Conservation (phyloP, 106 monocot genomes). For the Acanthochlamys bracteata region DNA sequence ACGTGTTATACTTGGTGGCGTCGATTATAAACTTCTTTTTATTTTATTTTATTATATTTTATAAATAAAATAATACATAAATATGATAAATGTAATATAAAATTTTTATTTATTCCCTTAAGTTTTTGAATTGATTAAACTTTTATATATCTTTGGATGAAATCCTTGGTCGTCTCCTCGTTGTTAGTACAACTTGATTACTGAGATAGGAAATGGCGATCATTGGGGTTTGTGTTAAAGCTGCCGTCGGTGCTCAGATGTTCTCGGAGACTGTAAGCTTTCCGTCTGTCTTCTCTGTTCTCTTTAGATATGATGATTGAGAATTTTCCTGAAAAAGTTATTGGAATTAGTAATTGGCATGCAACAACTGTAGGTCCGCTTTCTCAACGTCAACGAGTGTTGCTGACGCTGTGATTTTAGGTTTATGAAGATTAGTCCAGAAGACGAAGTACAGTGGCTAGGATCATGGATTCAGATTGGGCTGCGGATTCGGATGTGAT, state of each 20-base stretch:
- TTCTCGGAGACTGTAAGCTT: conserved; percentile 25
- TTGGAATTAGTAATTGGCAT: not conserved
- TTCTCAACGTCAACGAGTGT: conserved; percentile 40
- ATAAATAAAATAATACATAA: too few species aligned
- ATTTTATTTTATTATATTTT: too few species aligned
- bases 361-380: not conserved
- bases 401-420: conserved; percentile 31
- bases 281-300: not conserved
- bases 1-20: too few species aligned
- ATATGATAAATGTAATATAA: too few species aligned
- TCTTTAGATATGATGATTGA: not conserved
- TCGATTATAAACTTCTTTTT: too few species aligned
- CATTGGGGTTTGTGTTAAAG: conserved; percentile 30
- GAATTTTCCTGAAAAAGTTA: not conserved
- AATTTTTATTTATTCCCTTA: too few species aligned
- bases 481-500: conserved; percentile 82
- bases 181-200: too few species aligned
- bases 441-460: conserved; percentile 75
- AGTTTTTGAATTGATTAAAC: too few species aligned
- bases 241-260: conserved; percentile 16
- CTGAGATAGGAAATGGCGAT: too few species aligned
- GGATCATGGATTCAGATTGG: conserved; percentile 46
- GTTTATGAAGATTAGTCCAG: conserved; percentile 71
- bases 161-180: too few species aligned
- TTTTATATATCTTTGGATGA: too few species aligned